Evolutionary conservation across 345 rosid genomes (phyloP), one percentile per base, ranked within the genome.

Genomic region (Eutrema japonicum): DNA sequence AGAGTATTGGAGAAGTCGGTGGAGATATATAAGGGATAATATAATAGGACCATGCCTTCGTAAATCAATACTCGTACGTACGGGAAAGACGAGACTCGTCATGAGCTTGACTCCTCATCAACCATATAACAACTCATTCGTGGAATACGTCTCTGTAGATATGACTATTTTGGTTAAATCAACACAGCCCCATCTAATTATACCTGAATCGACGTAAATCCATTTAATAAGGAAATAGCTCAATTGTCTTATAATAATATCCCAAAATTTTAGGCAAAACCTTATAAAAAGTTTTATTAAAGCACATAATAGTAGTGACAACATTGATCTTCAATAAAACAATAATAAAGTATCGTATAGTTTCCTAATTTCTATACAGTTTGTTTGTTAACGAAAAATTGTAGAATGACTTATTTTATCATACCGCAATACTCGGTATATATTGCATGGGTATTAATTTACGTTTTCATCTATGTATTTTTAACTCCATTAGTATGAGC

Each of bases 51-150:
- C 75, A 76, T 55, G 37, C 48, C 4, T 35, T 63, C 45, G 42
- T 30, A 76, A 45, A 14, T 32, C 35, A 6, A 22, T 32, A 32
- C 5, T 68, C 74, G 74, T 62, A 62, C 79, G 79, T 76, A 76
- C 74, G 79, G 74, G 4, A 13, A 46, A 62, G 50, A 75, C 35
- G 36, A 61, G 70, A 33, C 69, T 68, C 42, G 70, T 68, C 79
- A 61, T 62, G 79, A 75, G 51, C 57, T 68, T 75, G 79, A 75
- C 79, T 68, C 64, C 5, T 62, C 74, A 75, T 75, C 79, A n/a
- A 75, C 69, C 79, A 68, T 36, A n/a, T 46, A 43, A 68, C 73
- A 67, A 59, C 78, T 74, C 72, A 66, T 53, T 74, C 78, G 78
- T 74, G 67, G 72, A 40, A 40, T 41, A 59, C 47, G 72, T 74